Base-by-base conservation (phyloP, 2,329 filamentous ascomycete genomes). In the Colletotrichum sp. region DNA sequence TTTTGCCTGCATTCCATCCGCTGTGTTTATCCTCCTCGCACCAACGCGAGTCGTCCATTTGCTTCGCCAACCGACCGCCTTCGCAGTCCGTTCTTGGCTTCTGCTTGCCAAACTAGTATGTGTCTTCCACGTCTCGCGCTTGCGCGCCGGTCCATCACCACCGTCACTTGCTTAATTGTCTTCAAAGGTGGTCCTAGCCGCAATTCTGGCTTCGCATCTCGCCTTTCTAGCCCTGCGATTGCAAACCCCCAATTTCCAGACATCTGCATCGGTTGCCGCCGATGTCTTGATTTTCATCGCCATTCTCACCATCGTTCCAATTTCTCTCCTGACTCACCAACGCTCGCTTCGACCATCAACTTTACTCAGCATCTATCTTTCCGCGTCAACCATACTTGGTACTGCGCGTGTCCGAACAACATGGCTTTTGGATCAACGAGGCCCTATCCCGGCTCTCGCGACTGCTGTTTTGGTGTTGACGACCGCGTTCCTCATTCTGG, bases 331-430 rank as follows among this genome's bases (percentile, higher is more conserved):
- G 8, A 78, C 71, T 52, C 79, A 82, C 44, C 77, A 77, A 15
- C 73, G 78, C 18, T 81, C 79, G 2, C 52, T 60, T 16, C 80
- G 79, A 1, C 81, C 81, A 3, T 81, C 80, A 3, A 81, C 81
- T 5, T 57, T 81, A 1, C 74, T 82, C 6, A 77, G 73, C 30
- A 49, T 82, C 1, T 81, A 80, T 57, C 55, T 82, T 8, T 79
- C 81, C 1, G 57, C 75, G 2, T 36, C 72, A 3, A 52, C 69
- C 26, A 66, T 82, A 10, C 34, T 81, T 9, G 76, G 72, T 3
- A 77, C 79, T 26, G 72, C 44, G 10, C 49, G 60, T 15, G 60
- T 44, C 3, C 72, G 68, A 1, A 75, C 72, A 6, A 3, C 10
- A 44, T 75, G 68, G 68, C 28, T 75, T 2, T 8, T 66, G 3